Conservation (phyloP, 306 rosid species). For the Crotalaria pallida region DNA sequence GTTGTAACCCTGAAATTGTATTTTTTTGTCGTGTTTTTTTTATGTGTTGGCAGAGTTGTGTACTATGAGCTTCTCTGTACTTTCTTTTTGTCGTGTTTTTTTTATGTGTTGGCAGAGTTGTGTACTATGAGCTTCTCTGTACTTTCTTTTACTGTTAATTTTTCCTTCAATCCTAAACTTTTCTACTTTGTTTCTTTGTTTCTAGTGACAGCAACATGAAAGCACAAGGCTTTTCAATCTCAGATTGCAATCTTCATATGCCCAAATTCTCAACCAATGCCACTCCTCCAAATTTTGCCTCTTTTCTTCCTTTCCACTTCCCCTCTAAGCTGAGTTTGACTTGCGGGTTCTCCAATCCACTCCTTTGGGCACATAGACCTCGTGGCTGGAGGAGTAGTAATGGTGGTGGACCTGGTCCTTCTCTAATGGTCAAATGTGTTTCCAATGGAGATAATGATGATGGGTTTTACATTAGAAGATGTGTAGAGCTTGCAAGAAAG, state of each 20-base stretch:
- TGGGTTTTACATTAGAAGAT: slow-evolving; percentile 64
- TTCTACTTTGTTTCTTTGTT: not conserved
- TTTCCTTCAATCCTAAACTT: not conserved
- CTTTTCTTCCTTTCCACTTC: not conserved
- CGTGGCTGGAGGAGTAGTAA: slow-evolving; percentile 2
- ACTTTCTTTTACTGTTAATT: not conserved
- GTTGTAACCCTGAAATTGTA: too few relatives aligned
- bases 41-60: not conserved
- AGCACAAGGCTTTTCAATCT: slow-evolving; percentile 21
- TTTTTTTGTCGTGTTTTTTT: too few relatives aligned
- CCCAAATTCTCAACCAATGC: slow-evolving; percentile 11
- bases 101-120: not conserved
- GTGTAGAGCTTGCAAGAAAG: slow-evolving; percentile 72
- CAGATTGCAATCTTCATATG: slow-evolving; percentile 10
- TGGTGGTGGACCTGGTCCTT: too few relatives aligned
- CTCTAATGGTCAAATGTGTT: slow-evolving; percentile 18
- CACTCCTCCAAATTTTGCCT: slow-evolving; percentile 15
- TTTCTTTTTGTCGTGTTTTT: too few relatives aligned
- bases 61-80: too few relatives aligned
- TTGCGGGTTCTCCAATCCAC: slow-evolving; percentile 23
- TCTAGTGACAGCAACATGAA: slow-evolving; percentile 25
- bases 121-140: too few relatives aligned
- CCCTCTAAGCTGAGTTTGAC: slow-evolving; percentile 14
- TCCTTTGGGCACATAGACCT: slow-evolving; percentile 13
- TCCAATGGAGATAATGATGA: slow-evolving; percentile 34